These are phyloP conservation scores for Trypanosoma melophagium DNA, from an alignment of 208 protist species.

Conservation along the genomic window DNA sequence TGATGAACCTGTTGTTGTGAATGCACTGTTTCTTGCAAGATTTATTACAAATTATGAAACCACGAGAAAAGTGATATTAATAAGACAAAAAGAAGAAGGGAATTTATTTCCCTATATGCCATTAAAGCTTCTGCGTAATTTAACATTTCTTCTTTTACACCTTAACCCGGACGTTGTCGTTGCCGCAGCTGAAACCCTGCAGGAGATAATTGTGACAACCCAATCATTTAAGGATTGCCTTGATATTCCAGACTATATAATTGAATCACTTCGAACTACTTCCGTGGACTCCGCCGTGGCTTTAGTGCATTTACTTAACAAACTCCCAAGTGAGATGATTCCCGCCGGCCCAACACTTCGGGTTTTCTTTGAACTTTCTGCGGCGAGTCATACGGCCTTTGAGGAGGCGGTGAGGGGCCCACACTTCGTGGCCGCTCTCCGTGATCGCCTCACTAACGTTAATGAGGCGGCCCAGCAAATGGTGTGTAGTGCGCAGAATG, in stretches of 20 bases:
- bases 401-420: slow-evolving; percentile 24
- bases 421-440: slow-evolving; percentile 21
- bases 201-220: slow-evolving; percentile 7
- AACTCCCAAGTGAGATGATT: slow-evolving; percentile 18
- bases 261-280: slow-evolving; percentile 36
- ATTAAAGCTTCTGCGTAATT: slow-evolving; percentile 15
- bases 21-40: slow-evolving; percentile 34
- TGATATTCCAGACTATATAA: slow-evolving; percentile 40
- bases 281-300: slow-evolving; percentile 23
- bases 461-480: slow-evolving; percentile 27
- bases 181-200: slow-evolving; percentile 34
- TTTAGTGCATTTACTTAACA: slow-evolving; percentile 33
- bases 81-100: background rate
- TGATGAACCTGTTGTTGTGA: slow-evolving; percentile 35
- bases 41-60: slow-evolving; percentile 24
- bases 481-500: slow-evolving; percentile 12
- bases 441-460: slow-evolving; percentile 15
- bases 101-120: background rate
- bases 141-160: slow-evolving; percentile 42
- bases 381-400: slow-evolving; percentile 14
- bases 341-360: slow-evolving; percentile 21
- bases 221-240: background rate
- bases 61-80: slow-evolving; percentile 7
- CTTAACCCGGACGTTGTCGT: slow-evolving; percentile 31
- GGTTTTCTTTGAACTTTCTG: slow-evolving; percentile 27